Conservation (phyloP, 371 early-diverging fungal genomes). For the Mucor velutinosus region DNA sequence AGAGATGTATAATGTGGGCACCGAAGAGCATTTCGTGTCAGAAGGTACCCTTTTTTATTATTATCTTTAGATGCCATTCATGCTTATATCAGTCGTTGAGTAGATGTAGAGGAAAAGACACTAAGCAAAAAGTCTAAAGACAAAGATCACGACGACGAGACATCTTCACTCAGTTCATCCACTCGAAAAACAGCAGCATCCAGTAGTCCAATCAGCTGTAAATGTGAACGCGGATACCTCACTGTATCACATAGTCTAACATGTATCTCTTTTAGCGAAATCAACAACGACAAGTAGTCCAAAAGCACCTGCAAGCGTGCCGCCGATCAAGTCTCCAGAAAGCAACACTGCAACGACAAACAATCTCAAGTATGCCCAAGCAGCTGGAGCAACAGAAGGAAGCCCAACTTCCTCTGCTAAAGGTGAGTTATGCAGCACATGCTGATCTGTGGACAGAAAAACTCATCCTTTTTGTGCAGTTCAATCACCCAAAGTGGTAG, state of each 20-base stretch:
- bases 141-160: slow-evolving; percentile 4
- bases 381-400: slow-evolving; percentile 23
- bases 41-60: slow-evolving; percentile 14
- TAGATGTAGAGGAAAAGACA: slow-evolving; percentile 13
- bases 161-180: slow-evolving; percentile 1
- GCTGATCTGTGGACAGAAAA: neutral
- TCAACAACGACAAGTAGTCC: slow-evolving; percentile 15
- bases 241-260: neutral
- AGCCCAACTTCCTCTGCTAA: slow-evolving; percentile 16
- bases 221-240: neutral
- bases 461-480: neutral
- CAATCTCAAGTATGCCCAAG: slow-evolving; percentile 38
- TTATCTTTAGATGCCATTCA: too few relatives aligned
- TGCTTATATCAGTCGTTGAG: neutral
- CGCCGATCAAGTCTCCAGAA: slow-evolving; percentile 10
- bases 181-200: slow-evolving; percentile 5
- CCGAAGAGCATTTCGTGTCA: slow-evolving; percentile 43
- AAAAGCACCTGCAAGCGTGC: slow-evolving; percentile 15
- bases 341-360: neutral
- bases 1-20: slow-evolving; percentile 68
- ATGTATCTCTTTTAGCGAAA: slow-evolving; percentile 3
- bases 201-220: slow-evolving; percentile 16
- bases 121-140: slow-evolving; percentile 7
- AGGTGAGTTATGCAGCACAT: slow-evolving; percentile 6
- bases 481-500: slow-evolving; percentile 16